Conservation (phyloP, 345 rosid genomes). For the Ailanthus altissimus region DNA sequence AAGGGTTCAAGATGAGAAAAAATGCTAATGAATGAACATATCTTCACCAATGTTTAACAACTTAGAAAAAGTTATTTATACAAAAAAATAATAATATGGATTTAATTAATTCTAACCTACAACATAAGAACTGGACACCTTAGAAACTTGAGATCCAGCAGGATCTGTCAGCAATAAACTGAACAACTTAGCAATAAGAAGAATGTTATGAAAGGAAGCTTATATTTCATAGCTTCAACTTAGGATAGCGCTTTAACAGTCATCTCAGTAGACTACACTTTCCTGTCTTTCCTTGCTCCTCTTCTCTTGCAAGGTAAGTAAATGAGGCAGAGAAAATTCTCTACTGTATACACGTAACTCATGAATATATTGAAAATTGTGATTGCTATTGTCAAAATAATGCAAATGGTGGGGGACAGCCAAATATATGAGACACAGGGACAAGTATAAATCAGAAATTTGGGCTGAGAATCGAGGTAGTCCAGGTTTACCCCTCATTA, state of each 20-base stretch:
- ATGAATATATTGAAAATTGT: background rate
- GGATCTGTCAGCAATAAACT: background rate
- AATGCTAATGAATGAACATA: background rate
- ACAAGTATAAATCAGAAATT: background rate
- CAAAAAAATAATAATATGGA: no score
- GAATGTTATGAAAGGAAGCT: conserved; percentile 4
- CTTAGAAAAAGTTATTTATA: background rate
- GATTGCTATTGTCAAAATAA: background rate
- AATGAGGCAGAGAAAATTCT: background rate
- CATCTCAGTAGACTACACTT: background rate
- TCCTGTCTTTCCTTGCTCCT: background rate
- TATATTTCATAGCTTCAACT: background rate
- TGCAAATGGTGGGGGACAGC: background rate
- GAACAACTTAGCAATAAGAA: background rate
- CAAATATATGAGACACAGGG: background rate
- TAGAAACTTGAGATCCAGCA: background rate
- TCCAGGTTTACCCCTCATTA: background rate
- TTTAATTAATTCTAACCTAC: background rate
- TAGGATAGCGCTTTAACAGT: background rate
- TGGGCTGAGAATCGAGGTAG: background rate
- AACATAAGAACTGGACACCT: background rate
- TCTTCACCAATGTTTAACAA: background rate
- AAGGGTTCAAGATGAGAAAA: background rate
- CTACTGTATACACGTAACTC: background rate
- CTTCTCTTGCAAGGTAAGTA: background rate